A percentile compares a stretch with the other conserved stretches of the same genome.
Evolutionary conservation across 768 basidiomycete species (phyloP).

Genomic region (Tylopilus vinaceipallidus): DNA sequence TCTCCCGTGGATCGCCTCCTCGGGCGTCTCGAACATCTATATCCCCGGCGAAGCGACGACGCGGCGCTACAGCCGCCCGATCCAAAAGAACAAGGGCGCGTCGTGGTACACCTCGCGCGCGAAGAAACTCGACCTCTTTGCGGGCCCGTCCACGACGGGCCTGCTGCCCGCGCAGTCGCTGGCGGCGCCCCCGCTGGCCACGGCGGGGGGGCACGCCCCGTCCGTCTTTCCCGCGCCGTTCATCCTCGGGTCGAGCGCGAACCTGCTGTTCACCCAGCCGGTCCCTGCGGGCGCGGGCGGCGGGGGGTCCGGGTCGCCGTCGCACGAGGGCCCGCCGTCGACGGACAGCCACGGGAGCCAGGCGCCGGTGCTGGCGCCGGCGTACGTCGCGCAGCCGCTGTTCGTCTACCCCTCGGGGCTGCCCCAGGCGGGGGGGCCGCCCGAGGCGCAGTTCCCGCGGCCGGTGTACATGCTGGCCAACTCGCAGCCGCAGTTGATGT

Average conservation of each 20-base stretch:
- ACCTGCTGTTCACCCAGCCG: conserved; percentile 28
- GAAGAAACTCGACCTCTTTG: conserved; percentile 29
- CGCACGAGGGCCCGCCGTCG: conserved; percentile 29
- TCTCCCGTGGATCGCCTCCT: conserved; percentile 48
- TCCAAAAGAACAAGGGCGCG: conserved; percentile 24
- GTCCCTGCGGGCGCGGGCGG: conserved; percentile 7
- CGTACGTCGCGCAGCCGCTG: conserved; percentile 30
- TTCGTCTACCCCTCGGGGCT: conserved; percentile 31
- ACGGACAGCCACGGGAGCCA: conserved; percentile 34
- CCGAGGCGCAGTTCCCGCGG: conserved; percentile 22
- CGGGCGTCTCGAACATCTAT: conserved; percentile 48
- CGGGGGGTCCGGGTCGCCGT: conserved; percentile 27
- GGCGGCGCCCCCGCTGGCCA: not conserved
- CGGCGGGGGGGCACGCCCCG: not conserved
- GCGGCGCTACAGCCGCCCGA: conserved; percentile 30
- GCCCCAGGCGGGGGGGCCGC: conserved; percentile 29
- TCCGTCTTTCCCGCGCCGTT: conserved; percentile 25
- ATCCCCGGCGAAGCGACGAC: conserved; percentile 37
- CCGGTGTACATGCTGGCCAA: conserved; percentile 32
- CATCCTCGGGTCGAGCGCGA: conserved; percentile 31
- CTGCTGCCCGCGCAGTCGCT: conserved; percentile 22
- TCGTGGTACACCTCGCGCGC: conserved; percentile 32
- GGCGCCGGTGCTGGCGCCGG: conserved; percentile 22
- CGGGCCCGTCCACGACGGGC: conserved; percentile 32
- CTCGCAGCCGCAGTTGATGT: conserved; percentile 24